phyloP scores from a whole-genome alignment of 345 rosid genomes.

The Linum lewisii region DNA sequence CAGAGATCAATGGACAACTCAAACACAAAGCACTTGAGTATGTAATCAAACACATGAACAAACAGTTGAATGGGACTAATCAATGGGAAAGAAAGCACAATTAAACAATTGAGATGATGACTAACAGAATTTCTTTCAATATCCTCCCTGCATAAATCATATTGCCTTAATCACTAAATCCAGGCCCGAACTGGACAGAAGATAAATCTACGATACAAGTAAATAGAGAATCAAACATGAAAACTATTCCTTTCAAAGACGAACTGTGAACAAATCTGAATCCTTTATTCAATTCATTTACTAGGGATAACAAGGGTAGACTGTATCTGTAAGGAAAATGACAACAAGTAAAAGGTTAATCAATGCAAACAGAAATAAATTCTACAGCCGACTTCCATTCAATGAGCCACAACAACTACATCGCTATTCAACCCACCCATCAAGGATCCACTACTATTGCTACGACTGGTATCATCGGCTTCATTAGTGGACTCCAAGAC shows the following conservation, averaged over 20 bases:
- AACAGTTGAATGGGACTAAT: background rate
- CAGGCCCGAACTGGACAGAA: background rate
- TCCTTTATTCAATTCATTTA: no score
- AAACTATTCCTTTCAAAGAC: background rate
- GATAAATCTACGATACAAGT: background rate
- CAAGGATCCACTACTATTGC: conserved; percentile 18
- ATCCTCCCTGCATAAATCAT: background rate
- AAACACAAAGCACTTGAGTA: background rate
- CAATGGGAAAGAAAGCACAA: no score
- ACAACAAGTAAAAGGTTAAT: background rate
- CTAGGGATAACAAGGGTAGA: background rate
- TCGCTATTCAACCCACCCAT: conserved; percentile 26
- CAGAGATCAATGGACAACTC: background rate
- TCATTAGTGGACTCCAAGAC: conserved; percentile 12
- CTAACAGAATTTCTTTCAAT: no score
- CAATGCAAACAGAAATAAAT: background rate
- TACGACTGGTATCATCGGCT: background rate
- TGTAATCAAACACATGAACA: background rate
- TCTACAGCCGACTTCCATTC: conserved; percentile 12
- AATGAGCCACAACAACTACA: conserved; percentile 34
- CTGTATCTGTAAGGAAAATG: background rate
- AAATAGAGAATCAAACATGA: background rate
- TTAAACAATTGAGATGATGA: no score
- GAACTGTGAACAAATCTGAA: background rate
- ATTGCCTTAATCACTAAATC: background rate